Evolutionary conservation across 164 flowering plant genomes (phyloP), one percentile per base, ranked within the genome.

Genomic region (Magnolia officinalis): DNA sequence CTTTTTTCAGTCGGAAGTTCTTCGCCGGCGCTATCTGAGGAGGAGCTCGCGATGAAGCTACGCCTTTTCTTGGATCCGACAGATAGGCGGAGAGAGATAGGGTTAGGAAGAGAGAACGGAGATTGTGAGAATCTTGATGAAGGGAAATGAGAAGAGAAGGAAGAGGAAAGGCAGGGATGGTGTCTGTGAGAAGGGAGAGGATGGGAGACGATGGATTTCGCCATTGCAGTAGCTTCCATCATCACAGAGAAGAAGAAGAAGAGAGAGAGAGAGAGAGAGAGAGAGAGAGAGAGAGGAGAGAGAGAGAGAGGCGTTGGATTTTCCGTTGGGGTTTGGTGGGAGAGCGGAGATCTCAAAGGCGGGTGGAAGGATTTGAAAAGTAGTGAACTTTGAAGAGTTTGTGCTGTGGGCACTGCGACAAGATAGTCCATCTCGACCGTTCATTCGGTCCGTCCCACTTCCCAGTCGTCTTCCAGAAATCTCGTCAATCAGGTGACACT

Each of bases 1-100:
- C 85, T 59, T 76, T 84, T 79, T 67, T 84, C 86, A 4, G 81
- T 81, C 6, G 83, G 85, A 29, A 78, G 67, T 29, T 75, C 78
- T 24, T 65, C 64, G 10, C 75, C 81, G n/a, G 52, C 70, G 3
- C 49, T 72, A 65, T 72, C 72, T 16, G 61, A 24, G 23, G 82
- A 77, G 37, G 76, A 79, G 21, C 10, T 18, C 58, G 69, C 71
- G 61, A 66, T 18, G 66, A 72, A 66, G 10, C 45, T 68, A n/a
- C 26, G 50, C 9, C 75, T 67, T n/a, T 59, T 75, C 20, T 74
- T 70, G 19, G 51, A 61, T 13, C 72, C 1, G 24, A 29, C 26
- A 19, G 37, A 58, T 20, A 24, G 4, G 73, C n/a, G 71, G 51
- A 23, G 63, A 76, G 74, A 70, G 59, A 59, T 63, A 24, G 75